Percentiles rank a stretch among this genome's conserved stretches.
These are phyloP conservation scores for Cyclotella choctawhatcheeana DNA, from an alignment of 108 stramenopile genomes.

Conservation along the genomic window DNA sequence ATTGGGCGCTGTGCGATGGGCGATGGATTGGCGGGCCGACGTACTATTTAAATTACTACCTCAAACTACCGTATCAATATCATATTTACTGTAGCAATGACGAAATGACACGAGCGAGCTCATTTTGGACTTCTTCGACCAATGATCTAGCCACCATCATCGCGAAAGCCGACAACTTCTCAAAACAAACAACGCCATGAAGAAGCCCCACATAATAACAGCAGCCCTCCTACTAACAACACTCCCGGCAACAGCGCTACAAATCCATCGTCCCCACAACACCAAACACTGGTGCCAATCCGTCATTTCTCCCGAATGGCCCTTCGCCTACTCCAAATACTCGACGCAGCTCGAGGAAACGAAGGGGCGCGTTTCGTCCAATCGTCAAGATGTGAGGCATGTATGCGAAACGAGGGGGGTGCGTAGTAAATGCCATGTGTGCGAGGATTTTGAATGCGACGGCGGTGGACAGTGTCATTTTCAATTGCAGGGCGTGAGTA, in stretches of 20 bases:
- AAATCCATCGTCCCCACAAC: slow-evolving; percentile 63
- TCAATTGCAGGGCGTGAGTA: slow-evolving; percentile 81
- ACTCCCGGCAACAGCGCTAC: slow-evolving; percentile 12
- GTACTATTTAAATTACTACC: too few relatives aligned
- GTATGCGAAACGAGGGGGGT: slow-evolving; percentile 67
- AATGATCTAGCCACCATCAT: neutral
- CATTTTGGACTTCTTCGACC: neutral
- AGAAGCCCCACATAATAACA: neutral
- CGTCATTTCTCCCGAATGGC: slow-evolving; percentile 69
- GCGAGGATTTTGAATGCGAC: slow-evolving; percentile 79
- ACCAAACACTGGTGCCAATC: slow-evolving; percentile 63
- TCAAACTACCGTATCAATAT: too few relatives aligned
- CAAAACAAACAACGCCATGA: neutral
- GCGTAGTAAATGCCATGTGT: slow-evolving; percentile 78
- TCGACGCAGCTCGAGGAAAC: slow-evolving; percentile 63
- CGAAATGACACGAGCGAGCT: too few relatives aligned
- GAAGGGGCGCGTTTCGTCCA: slow-evolving; percentile 73
- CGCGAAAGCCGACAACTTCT: neutral
- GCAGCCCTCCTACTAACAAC: neutral
- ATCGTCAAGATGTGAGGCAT: slow-evolving; percentile 79
- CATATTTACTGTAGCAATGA: too few relatives aligned
- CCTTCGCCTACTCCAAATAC: slow-evolving; percentile 85
- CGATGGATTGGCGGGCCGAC: too few relatives aligned
- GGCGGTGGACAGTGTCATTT: slow-evolving; percentile 48
- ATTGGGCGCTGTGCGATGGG: too few relatives aligned